Base-by-base conservation (phyloP, 2,329 filamentous ascomycete species). In the Exserohilum turcica region DNA sequence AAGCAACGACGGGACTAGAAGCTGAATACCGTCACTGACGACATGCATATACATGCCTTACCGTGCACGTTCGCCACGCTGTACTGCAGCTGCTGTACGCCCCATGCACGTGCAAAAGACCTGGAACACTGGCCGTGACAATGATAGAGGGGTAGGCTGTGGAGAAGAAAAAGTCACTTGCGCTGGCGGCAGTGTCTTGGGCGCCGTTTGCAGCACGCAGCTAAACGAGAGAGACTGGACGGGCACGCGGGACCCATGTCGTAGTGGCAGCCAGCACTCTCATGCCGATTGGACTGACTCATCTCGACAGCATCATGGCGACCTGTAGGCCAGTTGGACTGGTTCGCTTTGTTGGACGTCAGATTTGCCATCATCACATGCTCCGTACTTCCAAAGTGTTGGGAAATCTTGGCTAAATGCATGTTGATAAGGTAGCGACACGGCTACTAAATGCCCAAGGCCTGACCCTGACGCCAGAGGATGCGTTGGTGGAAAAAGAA, bases 171-270 rank as follows among this genome's bases (percentile, higher is more conserved):
- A 24, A 24, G 21, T 44, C 27, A 36, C 53, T 24, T 27, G 36
- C 29, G 38, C 31, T 31, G 32, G 43, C 38, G 39, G 40, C 43
- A 33, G 19, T 24, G 24, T 44, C 18, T 31, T 38, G 43, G 29
- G 35, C 15, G 27, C 12, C 29, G 16, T 44, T 39, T 13, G 28
- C 43, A 39, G 27, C 21, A 51, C 36, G 21, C 35, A 40, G 15
- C 32, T 38, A 27, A 27, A 46, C 43, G 24, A 28, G 16, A 28
- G 16, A 9, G 31, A 21, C 9, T 38, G 28, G 43, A 15, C 12
- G 45, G 18, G 21, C 13, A 40, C 21, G 52, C 36, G 51, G 35
- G 47, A 52, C 55, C 39, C 43, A 40, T n/a, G 39, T 21, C 45
- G 44, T 24, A 48, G 24, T 43, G 42, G 39, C 21, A 32, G 35